These are phyloP conservation scores for Tricholoma saponaceum DNA, from an alignment of 768 basidiomycete genomes.

Conservation along the genomic window DNA sequence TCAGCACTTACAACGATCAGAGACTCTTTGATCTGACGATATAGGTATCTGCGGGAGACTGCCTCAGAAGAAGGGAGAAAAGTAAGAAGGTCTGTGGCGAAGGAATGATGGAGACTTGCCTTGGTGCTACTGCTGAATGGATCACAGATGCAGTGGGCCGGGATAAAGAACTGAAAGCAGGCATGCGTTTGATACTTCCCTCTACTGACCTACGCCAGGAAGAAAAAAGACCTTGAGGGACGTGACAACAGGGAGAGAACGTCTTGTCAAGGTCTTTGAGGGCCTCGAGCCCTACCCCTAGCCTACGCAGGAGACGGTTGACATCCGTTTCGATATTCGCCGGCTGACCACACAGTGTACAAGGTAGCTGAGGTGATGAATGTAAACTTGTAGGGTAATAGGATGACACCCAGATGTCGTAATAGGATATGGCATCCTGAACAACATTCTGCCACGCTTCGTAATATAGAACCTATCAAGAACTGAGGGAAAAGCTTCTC, in stretches of 20 bases:
- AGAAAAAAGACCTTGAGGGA: background rate
- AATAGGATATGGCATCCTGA: background rate
- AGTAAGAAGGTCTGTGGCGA: background rate
- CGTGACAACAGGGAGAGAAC: background rate
- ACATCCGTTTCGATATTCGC: background rate
- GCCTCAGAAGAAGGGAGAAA: background rate
- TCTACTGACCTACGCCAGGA: background rate
- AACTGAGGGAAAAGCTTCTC: background rate
- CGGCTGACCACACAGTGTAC: background rate
- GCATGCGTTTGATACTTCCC: background rate
- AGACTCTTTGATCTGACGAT: background rate
- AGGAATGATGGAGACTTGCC: background rate
- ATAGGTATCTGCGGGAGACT: background rate
- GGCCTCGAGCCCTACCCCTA: background rate
- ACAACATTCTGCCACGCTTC: background rate
- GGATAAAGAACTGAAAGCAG: background rate
- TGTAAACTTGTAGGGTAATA: background rate
- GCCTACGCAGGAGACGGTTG: background rate
- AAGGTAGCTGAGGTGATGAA: background rate
- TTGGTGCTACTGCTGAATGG: background rate
- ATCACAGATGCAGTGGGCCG: background rate
- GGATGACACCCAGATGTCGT: background rate
- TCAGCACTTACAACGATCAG: background rate
- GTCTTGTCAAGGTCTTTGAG: background rate
- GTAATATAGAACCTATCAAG: background rate